Base-by-base conservation (phyloP, 495 filamentous ascomycete species). In the Clavariopsis aquatica region DNA sequence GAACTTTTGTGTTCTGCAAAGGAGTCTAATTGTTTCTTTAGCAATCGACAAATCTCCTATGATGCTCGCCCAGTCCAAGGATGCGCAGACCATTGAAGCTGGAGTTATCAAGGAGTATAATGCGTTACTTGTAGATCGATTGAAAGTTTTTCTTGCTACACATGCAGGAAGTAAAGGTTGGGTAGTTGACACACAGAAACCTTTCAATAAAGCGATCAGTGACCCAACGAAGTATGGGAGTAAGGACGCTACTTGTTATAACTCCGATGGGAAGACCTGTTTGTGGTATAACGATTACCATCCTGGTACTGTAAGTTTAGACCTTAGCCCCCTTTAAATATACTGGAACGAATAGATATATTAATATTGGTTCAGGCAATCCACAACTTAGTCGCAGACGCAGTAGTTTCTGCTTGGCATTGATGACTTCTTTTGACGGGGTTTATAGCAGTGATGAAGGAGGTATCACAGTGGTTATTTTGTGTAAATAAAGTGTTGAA, bases 211-310 rank as follows among this genome's bases (percentile, higher is more conserved):
- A 22, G 76, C 74, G 0, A 62, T 83, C 24, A 68, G 74, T 24
- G 76, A 80, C 59, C 79, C 80, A 8, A 72, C 66, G 5, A 66
- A 45, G 15, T 81, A 80, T 64, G 79, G 79, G 1, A 73, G 79
- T 13, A 67, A 74, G 10, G 72, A 81, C 56, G 74, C 76, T 26
- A 76, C 69, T 12, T 82, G 79, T 68, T 77, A 71, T 49, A 82
- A 81, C 49, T 57, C 46, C 1, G 73, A 83, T 61, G 79, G 81
- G 13, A 70, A 61, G 36, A 76, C 65, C 23, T 81, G 78, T 61
- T 63, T 80, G 46, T 81, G 79, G 79, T 78, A 73, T 53, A 78
- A 80, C 58, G 69, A 78, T 45, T 79, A 79, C 43, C 79, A 80
- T 56, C 79, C 79, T 2, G 77, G 74, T 4, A 68, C 76, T 22